Evolutionary conservation across 2,329 filamentous ascomycete genomes (phyloP), one percentile per base, ranked within the genome.

Genomic region (Diaporthe citrichinensis): DNA sequence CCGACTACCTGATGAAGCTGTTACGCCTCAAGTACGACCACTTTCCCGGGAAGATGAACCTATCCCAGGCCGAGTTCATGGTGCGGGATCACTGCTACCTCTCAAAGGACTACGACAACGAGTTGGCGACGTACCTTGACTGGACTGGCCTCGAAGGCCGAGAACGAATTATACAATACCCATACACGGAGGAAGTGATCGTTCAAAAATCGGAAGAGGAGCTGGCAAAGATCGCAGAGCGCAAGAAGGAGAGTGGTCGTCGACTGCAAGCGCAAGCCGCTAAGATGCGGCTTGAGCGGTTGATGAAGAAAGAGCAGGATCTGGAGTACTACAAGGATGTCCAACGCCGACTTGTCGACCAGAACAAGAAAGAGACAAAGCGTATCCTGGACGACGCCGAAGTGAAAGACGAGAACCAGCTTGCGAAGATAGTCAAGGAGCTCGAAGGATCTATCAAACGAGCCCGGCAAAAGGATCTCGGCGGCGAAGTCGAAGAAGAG

Each of bases 281-380:
- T 14, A 98, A 98, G 84, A 98, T 98, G 95, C 93, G 97, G 10
- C 87, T 99, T 0, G 97, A 99, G 78, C 98, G 98, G 80, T 88
- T 99, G 62, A 95, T 98, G 83, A 94, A 94, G 81, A 99, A 99
- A 84, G 97, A 99, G 85, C 92, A 98, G 82, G 96, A 98, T 82
- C 87, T 98, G 1, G 96, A 98, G 79, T 98, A 98, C 84, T 98
- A 96, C 87, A 95, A 95, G 82, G 91, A 95, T 76, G 86, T 99
- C 5, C 95, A 97, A 81, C 84, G 87, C 46, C 92, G 91, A 78
- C 87, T 98, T 14, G 90, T 88, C 2, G 92, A 93, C 34, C 91
- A 94, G 79, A 96, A 93, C 59, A 99, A 98, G 86, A 98, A 98
- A 84, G 97, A 98, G 82, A 93, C 92, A 3, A 94, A 94, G 81